Conservation (phyloP, 176 grass and related monocot species). For the Cocos nucifera region DNA sequence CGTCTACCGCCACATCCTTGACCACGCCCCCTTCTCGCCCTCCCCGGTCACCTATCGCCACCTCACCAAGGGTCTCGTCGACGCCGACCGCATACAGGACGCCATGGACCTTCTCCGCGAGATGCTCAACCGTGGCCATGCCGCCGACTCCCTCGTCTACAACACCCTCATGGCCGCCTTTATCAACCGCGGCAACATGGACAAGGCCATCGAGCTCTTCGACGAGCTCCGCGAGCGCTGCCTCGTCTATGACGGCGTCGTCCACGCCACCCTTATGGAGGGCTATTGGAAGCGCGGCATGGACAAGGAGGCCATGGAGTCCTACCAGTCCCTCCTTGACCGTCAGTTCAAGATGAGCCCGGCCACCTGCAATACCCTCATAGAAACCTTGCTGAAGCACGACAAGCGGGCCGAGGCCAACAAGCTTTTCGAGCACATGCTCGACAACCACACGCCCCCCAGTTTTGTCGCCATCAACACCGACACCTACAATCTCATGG, state of each 20-base stretch:
- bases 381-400: slow-evolving; percentile 40
- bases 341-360: slow-evolving; percentile 48
- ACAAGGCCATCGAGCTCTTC: slow-evolving; percentile 41
- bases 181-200: slow-evolving; percentile 32
- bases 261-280: slow-evolving; percentile 53
- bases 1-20: slow-evolving; percentile 37
- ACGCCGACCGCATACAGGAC: slow-evolving; percentile 24
- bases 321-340: slow-evolving; percentile 44
- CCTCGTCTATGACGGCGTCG: slow-evolving; percentile 46
- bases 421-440: slow-evolving; percentile 41
- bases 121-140: slow-evolving; percentile 41
- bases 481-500: slow-evolving; percentile 49
- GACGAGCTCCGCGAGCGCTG: slow-evolving; percentile 51
- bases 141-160: slow-evolving; percentile 49
- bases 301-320: slow-evolving; percentile 54
- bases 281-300: slow-evolving; percentile 40
- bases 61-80: slow-evolving; percentile 52
- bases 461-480: slow-evolving; percentile 42
- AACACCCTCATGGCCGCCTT: slow-evolving; percentile 51
- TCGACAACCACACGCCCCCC: slow-evolving; percentile 52
- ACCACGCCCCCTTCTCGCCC: slow-evolving; percentile 29
- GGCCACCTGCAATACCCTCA: slow-evolving; percentile 37
- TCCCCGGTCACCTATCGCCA: slow-evolving; percentile 38
- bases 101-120: slow-evolving; percentile 35
- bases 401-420: slow-evolving; percentile 36